A percentile compares a stretch with the other conserved stretches of the same genome.
phyloP scores from a whole-genome alignment of 169 alveolate genomes.

The Toxoplasma gondii region DNA sequence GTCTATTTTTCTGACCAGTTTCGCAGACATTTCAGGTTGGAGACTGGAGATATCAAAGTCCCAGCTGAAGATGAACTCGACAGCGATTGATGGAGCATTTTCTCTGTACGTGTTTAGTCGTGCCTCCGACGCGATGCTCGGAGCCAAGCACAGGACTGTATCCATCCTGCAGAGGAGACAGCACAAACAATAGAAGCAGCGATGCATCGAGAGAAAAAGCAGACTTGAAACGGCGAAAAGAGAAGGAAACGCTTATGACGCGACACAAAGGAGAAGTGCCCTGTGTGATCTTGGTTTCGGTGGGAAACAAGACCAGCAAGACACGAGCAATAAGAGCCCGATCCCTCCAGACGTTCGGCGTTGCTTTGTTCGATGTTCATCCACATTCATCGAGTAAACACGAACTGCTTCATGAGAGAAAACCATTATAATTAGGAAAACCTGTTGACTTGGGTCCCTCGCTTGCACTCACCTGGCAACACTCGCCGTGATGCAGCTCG shows the following conservation, averaged over 20 bases:
- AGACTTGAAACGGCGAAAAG: background rate
- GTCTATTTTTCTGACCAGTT: slow-evolving; percentile 9
- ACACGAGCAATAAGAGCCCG: too few relatives aligned
- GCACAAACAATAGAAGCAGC: background rate
- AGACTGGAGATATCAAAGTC: slow-evolving; percentile 41
- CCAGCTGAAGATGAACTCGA: slow-evolving; percentile 56
- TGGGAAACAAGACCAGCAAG: too few relatives aligned
- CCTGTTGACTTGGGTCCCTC: too few relatives aligned
- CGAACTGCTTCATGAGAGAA: too few relatives aligned
- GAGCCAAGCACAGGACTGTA: slow-evolving; percentile 23
- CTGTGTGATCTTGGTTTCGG: too few relatives aligned
- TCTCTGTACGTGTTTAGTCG: slow-evolving; percentile 10
- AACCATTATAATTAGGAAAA: too few relatives aligned
- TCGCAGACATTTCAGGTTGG: background rate
- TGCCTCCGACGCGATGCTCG: background rate
- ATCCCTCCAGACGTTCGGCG: too few relatives aligned
- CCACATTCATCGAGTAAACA: too few relatives aligned
- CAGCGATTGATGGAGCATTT: background rate
- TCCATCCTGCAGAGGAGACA: slow-evolving; percentile 24
- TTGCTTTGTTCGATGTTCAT: too few relatives aligned
- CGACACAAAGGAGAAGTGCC: too few relatives aligned
- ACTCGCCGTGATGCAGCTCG: slow-evolving; percentile 28
- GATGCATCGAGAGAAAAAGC: too few relatives aligned
- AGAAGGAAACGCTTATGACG: too few relatives aligned
- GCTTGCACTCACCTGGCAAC: slow-evolving; percentile 3